Base-by-base conservation (phyloP, 2,329 filamentous ascomycete genomes). In the Trichoderma oligosporum region DNA sequence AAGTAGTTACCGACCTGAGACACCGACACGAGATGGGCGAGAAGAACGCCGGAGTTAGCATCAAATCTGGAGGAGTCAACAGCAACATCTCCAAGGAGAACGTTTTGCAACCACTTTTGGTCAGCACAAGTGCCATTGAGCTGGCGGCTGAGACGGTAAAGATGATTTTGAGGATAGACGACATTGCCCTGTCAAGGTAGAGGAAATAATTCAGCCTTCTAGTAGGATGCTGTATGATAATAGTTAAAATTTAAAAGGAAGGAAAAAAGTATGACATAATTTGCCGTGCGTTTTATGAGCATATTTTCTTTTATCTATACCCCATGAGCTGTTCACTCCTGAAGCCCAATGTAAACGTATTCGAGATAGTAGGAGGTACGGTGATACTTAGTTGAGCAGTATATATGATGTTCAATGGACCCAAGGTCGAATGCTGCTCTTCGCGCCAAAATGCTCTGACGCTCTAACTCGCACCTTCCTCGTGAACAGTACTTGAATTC, bases 91-190 rank as follows among this genome's bases (percentile, higher is more conserved):
- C 89, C 59, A 93, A 96, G 73, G 92, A 97, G 80, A 96, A 96
- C 64, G 94, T 99, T 56, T 80, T 99, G 71, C 94, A 99, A 78
- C 94, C 94, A 16, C 79, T 99, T 70, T 78, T 99, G 61, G 94
- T 99, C 61, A 96, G 91, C 81, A 99, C 94, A 57, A 97, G 93
- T 73, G 91, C 94, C 22, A 94, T 99, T 67, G 93, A 99, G 79
- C 76, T 99, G 74, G 94, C 94, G 27, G 92, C 93, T 7, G 94
- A 99, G 82, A 99, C 94, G 60, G 94, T 97, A 67, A 99, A 97
- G 85, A 94, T 96, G 91, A 85, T 86, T 70, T 71, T 86, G 68
- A 80, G 83, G 70, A 85, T 86, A 75, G 83, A 86, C 69, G 83
- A 86, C 68, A 85, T 86, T 74, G 82, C 82, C 47, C 73, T 86